phyloP scores from a whole-genome alignment of 2,329 filamentous ascomycete species.

The Verticillium zaregamsianum region DNA sequence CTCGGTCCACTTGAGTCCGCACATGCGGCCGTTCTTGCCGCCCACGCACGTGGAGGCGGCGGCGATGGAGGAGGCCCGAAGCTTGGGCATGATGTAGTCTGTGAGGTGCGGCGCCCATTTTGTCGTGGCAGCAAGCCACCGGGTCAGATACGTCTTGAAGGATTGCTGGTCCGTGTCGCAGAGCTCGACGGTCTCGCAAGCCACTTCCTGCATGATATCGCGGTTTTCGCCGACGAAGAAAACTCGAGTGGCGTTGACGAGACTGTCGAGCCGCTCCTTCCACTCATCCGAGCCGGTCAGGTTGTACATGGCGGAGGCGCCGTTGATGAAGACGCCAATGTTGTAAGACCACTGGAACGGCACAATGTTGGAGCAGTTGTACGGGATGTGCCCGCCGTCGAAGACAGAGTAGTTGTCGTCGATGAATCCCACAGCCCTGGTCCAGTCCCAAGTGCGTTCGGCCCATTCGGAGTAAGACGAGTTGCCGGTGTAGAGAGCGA shows the following conservation, averaged over 20 bases:
- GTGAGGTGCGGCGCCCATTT: slow-evolving; percentile 60
- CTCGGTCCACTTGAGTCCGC: slow-evolving; percentile 56
- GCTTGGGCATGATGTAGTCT: slow-evolving; percentile 45
- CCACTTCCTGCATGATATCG: slow-evolving; percentile 60
- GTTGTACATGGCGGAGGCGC: slow-evolving; percentile 67
- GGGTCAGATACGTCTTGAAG: slow-evolving; percentile 60
- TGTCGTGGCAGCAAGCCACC: slow-evolving; percentile 58
- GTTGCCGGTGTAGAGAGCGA: slow-evolving; percentile 76
- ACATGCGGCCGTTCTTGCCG: slow-evolving; percentile 52
- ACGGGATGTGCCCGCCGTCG: slow-evolving; percentile 54
- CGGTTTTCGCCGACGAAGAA: slow-evolving; percentile 50
- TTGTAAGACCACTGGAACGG: slow-evolving; percentile 69
- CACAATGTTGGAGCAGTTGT: slow-evolving; percentile 54
- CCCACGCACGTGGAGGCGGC: slow-evolving; percentile 56
- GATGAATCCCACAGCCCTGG: slow-evolving; percentile 52
- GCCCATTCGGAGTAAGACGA: slow-evolving; percentile 76
- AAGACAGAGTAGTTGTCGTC: slow-evolving; percentile 56
- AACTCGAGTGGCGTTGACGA: slow-evolving; percentile 48
- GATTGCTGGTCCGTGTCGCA: slow-evolving; percentile 61
- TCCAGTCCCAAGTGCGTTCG: slow-evolving; percentile 68
- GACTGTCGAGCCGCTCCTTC: slow-evolving; percentile 52
- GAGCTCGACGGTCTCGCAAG: slow-evolving; percentile 57
- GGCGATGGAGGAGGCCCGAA: slow-evolving; percentile 51
- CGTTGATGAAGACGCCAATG: slow-evolving; percentile 60
- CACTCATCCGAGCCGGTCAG: slow-evolving; percentile 49